Percentiles rank a stretch among this genome's conserved stretches.
Evolutionary conservation across 345 rosid genomes (phyloP).

Genomic region (Citrus hindsii): DNA sequence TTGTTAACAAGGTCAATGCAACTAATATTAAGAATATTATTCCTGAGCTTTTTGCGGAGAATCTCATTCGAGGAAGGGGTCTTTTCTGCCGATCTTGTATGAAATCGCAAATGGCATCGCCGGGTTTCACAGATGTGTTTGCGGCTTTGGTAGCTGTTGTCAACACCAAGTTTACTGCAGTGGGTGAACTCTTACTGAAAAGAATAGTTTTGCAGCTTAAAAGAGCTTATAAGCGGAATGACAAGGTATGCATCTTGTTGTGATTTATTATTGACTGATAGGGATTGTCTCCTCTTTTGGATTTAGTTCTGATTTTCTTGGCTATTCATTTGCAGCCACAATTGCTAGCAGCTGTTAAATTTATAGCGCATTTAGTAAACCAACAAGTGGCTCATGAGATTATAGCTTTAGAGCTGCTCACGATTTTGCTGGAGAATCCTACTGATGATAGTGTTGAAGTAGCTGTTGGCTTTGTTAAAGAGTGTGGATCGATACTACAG

Average conservation of each 20-base stretch:
- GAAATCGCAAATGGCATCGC: constrained; percentile 98
- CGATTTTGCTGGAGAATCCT: constrained; percentile 72
- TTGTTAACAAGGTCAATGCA: constrained; percentile 86
- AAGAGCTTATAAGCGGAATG: constrained; percentile 93
- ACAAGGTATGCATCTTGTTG: constrained; percentile 48
- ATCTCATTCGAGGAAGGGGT: constrained; percentile 85
- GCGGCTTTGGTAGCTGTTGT: constrained; percentile 82
- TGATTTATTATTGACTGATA: neutral
- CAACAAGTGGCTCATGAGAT: constrained; percentile 91
- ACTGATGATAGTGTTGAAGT: constrained; percentile 97
- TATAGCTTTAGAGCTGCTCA: constrained; percentile 73
- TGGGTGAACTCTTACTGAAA: constrained; percentile 72
- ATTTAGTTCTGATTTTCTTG: neutral
- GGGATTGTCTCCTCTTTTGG: neutral
- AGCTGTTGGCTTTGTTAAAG: constrained; percentile 86
- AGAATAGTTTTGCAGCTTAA: constrained; percentile 90
- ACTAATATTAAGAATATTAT: constrained; percentile 80
- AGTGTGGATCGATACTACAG: constrained; percentile 91
- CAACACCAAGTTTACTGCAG: constrained; percentile 85
- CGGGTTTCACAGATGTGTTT: constrained; percentile 87
- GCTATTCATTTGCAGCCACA: constrained; percentile 56
- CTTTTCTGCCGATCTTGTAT: constrained; percentile 86
- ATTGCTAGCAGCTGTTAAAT: constrained; percentile 91
- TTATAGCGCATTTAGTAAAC: constrained; percentile 90
- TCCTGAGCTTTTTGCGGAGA: constrained; percentile 83